Conservation (phyloP, 495 filamentous ascomycete genomes). For the Lasiosphaeria hispida region DNA sequence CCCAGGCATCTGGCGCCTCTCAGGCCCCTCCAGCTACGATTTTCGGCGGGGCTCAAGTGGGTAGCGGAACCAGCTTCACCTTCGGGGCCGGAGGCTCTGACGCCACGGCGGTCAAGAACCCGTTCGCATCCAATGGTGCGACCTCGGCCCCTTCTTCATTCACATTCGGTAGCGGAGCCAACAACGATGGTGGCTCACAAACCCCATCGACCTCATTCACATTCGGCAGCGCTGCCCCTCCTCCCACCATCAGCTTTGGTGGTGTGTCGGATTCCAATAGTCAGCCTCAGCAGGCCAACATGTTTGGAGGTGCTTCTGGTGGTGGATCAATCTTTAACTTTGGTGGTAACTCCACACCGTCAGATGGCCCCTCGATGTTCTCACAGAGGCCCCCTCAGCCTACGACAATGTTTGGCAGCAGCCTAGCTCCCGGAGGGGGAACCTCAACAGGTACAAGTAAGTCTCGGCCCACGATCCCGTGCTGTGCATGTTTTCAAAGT, state of each 20-base stretch:
- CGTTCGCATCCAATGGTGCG: conserved; percentile 34
- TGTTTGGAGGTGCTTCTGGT: conserved; percentile 11
- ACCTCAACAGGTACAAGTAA: conserved; percentile 46
- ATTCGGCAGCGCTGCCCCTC: conserved; percentile 24
- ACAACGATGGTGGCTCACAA: conserved; percentile 14
- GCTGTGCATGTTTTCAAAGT: conserved; percentile 2
- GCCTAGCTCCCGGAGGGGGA: conserved; percentile 38
- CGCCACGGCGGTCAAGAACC: conserved; percentile 38
- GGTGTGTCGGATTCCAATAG: conserved; percentile 21
- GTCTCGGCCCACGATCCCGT: conserved; percentile 10
- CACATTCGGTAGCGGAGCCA: conserved; percentile 36
- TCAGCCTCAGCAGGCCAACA: conserved; percentile 23
- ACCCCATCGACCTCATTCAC: conserved; percentile 24
- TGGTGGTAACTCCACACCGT: conserved; percentile 20
- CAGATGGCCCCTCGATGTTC: conserved; percentile 20
- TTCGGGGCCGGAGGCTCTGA: conserved; percentile 27
- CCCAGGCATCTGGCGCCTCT: conserved; percentile 35
- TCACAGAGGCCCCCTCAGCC: conserved; percentile 25
- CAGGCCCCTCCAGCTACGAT: conserved; percentile 20
- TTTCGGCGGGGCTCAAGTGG: conserved; percentile 25
- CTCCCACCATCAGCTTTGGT: conserved; percentile 33
- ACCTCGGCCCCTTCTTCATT: conserved; percentile 36
- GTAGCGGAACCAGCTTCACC: conserved; percentile 16
- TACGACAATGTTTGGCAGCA: conserved; percentile 27
- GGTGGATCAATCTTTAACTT: conserved; percentile 23